Percentiles rank a stretch among this genome's conserved stretches.
Conservation (phyloP, 2,329 filamentous ascomycete genomes). For the Trichoderma atroviride region DNA sequence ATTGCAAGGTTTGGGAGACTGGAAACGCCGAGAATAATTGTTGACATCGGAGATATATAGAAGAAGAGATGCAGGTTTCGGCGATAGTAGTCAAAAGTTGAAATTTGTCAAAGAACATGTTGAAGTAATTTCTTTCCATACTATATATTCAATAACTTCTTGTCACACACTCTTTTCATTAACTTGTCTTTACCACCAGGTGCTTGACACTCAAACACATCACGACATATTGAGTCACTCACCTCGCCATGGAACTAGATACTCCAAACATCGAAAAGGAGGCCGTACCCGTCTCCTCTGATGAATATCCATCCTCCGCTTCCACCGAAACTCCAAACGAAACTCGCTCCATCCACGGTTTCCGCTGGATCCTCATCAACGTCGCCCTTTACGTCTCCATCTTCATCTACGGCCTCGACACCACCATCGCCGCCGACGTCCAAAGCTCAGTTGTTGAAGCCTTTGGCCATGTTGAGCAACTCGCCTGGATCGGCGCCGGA, state of each 20-base stretch:
- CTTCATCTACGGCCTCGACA: constrained; percentile 38
- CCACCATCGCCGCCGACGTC: constrained; percentile 54
- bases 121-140: too few relatives aligned
- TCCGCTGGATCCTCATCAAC: constrained; percentile 8
- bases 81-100: background rate
- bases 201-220: background rate
- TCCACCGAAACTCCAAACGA: background rate
- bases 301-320: background rate
- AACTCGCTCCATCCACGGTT: background rate
- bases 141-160: background rate
- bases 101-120: too few relatives aligned
- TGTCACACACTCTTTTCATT: background rate
- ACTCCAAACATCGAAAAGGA: background rate
- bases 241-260: background rate
- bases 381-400: background rate
- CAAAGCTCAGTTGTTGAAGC: constrained; percentile 46
- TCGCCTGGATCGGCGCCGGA: constrained; percentile 45
- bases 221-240: background rate
- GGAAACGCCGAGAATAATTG: background rate
- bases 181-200: background rate
- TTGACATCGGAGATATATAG: background rate
- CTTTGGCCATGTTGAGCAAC: constrained; percentile 42
- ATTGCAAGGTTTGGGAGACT: background rate
- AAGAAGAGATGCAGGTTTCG: background rate
- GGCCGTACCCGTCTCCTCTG: background rate